Conservation (phyloP, 306 rosid species). For the Carpinus viminea region DNA sequence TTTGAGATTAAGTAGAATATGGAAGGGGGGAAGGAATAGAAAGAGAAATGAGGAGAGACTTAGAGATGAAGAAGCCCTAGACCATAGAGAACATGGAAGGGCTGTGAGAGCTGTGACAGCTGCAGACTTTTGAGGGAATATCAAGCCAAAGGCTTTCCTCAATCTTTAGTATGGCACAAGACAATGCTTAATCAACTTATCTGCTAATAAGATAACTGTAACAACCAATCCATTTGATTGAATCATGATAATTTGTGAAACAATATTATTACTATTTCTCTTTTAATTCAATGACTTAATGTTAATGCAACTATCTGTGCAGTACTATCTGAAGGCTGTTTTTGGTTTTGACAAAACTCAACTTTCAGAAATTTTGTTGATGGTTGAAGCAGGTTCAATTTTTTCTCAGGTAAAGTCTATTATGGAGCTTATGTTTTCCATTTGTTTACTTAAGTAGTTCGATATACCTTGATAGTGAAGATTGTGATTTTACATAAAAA, state of each 20-base stretch:
- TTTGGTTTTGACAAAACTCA: slow-evolving; percentile 79
- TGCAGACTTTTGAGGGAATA: background rate
- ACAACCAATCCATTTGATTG: background rate
- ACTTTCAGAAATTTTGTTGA: slow-evolving; percentile 66
- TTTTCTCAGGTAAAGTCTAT: slow-evolving; percentile 62
- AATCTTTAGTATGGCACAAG: background rate
- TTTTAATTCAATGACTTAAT: slow-evolving; percentile 21
- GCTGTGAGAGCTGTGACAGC: background rate
- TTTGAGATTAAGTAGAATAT: background rate
- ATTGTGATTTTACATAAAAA: background rate
- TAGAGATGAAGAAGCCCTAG: too few relatives aligned
- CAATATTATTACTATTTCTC: background rate
- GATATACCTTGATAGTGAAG: background rate
- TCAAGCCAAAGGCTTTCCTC: background rate
- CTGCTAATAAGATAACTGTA: background rate
- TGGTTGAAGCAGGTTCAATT: slow-evolving; percentile 78
- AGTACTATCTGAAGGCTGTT: slow-evolving; percentile 82
- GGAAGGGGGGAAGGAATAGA: too few relatives aligned
- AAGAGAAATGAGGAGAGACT: too few relatives aligned
- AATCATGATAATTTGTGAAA: background rate
- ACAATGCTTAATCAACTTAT: background rate
- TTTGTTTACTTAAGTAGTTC: slow-evolving; percentile 1
- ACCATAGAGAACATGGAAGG: background rate
- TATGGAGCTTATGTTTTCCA: background rate
- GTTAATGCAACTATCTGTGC: slow-evolving; percentile 32